Conservation (phyloP, 2,329 filamentous ascomycete genomes). For the Akanthomyces muscarius region DNA sequence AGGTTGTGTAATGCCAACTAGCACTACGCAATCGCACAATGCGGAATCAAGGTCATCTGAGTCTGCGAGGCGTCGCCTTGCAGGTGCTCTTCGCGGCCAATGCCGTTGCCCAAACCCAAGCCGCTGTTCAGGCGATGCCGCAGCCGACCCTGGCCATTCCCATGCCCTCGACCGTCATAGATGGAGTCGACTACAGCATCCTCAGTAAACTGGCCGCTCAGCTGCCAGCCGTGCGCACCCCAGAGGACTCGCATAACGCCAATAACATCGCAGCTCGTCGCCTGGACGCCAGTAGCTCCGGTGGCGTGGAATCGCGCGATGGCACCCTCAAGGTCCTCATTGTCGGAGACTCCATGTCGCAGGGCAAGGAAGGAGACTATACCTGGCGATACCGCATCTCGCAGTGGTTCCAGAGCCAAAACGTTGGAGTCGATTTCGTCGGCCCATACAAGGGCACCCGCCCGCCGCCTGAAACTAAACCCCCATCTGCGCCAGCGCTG, state of each 20-base stretch:
- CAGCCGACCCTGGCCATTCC: neutral
- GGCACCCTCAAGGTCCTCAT: slow-evolving; percentile 25
- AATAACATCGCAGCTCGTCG: too few species aligned
- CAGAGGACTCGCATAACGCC: neutral
- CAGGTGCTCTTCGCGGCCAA: neutral
- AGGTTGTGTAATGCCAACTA: neutral
- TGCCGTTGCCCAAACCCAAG: neutral
- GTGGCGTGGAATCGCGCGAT: neutral
- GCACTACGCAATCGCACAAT: neutral
- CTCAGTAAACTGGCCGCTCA: neutral
- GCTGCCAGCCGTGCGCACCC: neutral
- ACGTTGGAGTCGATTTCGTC: neutral
- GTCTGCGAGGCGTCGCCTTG: too few species aligned
- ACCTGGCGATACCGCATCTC: slow-evolving; percentile 41
- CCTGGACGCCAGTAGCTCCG: neutral
- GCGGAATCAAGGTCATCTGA: neutral
- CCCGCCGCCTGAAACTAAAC: neutral
- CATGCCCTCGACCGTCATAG: neutral
- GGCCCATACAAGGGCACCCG: slow-evolving; percentile 13
- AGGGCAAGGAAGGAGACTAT: slow-evolving; percentile 37
- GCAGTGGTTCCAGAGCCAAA: slow-evolving; percentile 29
- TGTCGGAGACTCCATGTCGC: slow-evolving; percentile 37
- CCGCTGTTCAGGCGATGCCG: neutral
- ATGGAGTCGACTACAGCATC: neutral
- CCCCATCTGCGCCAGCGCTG: too few species aligned